Evolutionary conservation across 208 protist species (phyloP), one percentile per base, ranked within the genome.

Genomic region (Leishmania gerbilli): DNA sequence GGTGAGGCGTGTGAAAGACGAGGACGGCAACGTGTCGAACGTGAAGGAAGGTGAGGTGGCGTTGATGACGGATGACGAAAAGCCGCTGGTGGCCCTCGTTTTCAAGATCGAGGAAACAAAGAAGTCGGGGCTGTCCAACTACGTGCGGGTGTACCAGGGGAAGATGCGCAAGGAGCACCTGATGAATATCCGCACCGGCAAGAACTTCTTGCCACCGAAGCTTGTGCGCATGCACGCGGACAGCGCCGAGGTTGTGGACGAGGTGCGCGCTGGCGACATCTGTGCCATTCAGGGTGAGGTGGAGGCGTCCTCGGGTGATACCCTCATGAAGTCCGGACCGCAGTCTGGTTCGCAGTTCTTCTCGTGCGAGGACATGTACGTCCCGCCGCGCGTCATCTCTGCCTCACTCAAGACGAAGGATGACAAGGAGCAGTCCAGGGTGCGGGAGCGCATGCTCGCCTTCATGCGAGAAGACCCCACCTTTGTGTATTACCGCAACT

Each of bases 31-130:
- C 80, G 86, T 90, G n/a, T 78, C 83, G 40, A 88, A 82, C 72
- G 87, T 96, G 40, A 97, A 97, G 82, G 93, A 92, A 58, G 88
- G 94, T 68, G 86, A 89, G 37, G 88, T 99, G 47, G 84, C 88
- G 72, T 85, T 99, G 64, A n/a, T 86, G 34, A 92, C 88, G 31
- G 97, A 99, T 77, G 85, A 94, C 84, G 93, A 97, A 81, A 95
- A 98, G 84, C 97, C 98, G 55, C 93, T 99, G 40, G 93, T 99
- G 24, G 98, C 94, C 64, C 91, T 99, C 37, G 94, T 99, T n/a
- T 99, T 99, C 91, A 99, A 99, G 87, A 91, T 99, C 9, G 99
- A 99, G 90, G 98, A 99, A 89, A 97, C 94, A 21, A 96, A 96
- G 68, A 95, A 95, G 86, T 98, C 98, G 68, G 99, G 99, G 27